A percentile compares a stretch with the other conserved stretches of the same genome.
These are phyloP conservation scores for Lepidium sativum DNA, from an alignment of 345 rosid species.

Conservation along the genomic window DNA sequence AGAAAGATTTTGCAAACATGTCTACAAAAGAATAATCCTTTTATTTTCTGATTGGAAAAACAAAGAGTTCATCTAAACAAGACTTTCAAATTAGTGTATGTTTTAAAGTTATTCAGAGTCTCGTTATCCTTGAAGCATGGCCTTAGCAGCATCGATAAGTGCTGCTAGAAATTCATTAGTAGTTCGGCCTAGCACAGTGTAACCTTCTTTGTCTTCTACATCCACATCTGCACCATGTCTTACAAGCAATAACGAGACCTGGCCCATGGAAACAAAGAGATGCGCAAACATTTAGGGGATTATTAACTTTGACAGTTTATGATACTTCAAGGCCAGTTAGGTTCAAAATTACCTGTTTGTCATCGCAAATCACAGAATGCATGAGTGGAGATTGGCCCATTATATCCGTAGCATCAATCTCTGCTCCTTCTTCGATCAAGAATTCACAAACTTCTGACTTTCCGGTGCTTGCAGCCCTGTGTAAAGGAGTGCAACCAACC, in stretches of 20 bases:
- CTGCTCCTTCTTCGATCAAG: slow-evolving; percentile 89
- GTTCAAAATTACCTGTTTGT: slow-evolving; percentile 44
- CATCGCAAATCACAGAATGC: slow-evolving; percentile 63
- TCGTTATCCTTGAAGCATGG: slow-evolving; percentile 70
- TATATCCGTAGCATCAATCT: slow-evolving; percentile 63
- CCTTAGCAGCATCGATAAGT: slow-evolving; percentile 64
- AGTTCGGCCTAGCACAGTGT: slow-evolving; percentile 92
- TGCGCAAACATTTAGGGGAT: neutral
- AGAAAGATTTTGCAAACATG: neutral
- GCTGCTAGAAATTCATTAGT: slow-evolving; percentile 46
- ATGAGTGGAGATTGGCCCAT: slow-evolving; percentile 89
- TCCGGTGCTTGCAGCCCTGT: slow-evolving; percentile 85
- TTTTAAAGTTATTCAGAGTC: neutral
- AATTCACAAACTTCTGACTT: slow-evolving; percentile 63
- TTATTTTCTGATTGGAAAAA: neutral
- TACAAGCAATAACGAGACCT: slow-evolving; percentile 76
- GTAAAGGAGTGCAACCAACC: slow-evolving; percentile 89
- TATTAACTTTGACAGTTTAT: neutral
- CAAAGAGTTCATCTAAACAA: neutral
- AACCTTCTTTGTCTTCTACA: slow-evolving; percentile 86
- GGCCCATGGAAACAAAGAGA: neutral
- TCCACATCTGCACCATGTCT: slow-evolving; percentile 93
- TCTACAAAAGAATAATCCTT: neutral
- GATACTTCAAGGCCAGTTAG: neutral
- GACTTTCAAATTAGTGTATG: neutral